These are phyloP conservation scores for Ballota nigra DNA, from an alignment of 257 asterid species.

Conservation along the genomic window DNA sequence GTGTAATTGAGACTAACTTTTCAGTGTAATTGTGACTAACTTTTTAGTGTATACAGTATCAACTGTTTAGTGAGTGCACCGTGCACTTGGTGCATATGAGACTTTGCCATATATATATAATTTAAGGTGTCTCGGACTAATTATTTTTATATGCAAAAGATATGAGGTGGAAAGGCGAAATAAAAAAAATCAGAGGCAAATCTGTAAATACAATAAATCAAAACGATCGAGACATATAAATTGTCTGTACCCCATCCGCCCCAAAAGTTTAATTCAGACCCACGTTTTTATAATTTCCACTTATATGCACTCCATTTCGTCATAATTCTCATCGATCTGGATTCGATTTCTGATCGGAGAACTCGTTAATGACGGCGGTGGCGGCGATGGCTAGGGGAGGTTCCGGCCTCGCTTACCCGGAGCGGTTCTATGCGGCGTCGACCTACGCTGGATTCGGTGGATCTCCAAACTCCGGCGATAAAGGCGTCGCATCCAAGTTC, in stretches of 20 bases:
- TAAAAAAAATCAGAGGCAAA: background rate
- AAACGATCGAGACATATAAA: constrained; percentile 7
- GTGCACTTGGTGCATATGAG: no score
- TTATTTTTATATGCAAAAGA: background rate
- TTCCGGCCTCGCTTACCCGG: constrained; percentile 94
- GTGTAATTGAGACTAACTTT: no score
- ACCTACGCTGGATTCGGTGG: constrained; percentile 84
- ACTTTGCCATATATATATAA: no score
- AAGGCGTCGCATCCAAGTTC: constrained; percentile 76
- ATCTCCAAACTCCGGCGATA: constrained; percentile 64
- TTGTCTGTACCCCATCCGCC: background rate
- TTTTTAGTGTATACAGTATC: no score
- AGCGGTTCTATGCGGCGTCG: constrained; percentile 92
- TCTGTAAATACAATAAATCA: background rate
- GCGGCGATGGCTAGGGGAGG: constrained; percentile 63
- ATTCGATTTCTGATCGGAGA: constrained; percentile 26
- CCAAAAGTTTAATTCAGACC: constrained; percentile 9
- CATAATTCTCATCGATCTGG: constrained; percentile 35
- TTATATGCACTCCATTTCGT: background rate
- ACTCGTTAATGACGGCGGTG: constrained; percentile 36
- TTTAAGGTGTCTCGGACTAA: no score
- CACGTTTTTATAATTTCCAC: background rate
- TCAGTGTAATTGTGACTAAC: no score
- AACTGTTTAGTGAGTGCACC: no score
- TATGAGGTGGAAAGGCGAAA: constrained; percentile 13